Percentiles rank a stretch among this genome's conserved stretches.
Evolutionary conservation across 1,139 yeast species (phyloP).

Genomic region (Meyerozyma guilliermondii): DNA sequence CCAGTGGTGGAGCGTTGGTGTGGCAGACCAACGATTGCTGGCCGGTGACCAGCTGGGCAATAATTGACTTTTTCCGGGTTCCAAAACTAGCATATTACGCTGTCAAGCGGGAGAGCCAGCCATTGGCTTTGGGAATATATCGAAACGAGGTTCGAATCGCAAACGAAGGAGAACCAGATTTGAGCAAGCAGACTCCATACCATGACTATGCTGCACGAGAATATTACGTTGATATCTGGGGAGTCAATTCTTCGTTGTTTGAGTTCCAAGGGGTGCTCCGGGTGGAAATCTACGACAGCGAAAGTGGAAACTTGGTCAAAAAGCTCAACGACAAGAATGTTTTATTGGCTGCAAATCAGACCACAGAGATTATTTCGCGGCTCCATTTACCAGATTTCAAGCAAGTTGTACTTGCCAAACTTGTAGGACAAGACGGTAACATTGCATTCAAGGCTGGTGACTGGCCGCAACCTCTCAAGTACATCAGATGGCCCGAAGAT

Average conservation of each 20-base stretch:
- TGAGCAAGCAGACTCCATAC: conserved; percentile 9
- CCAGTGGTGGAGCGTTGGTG: conserved; percentile 39
- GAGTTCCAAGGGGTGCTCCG: conserved; percentile 19
- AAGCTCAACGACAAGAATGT: conserved; percentile 13
- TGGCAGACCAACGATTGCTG: conserved; percentile 53
- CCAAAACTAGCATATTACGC: conserved; percentile 45
- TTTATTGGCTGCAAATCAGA: conserved; percentile 23
- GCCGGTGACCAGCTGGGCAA: conserved; percentile 47
- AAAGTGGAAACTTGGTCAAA: conserved; percentile 22
- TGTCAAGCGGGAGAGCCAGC: conserved; percentile 37
- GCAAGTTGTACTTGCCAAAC: conserved; percentile 18
- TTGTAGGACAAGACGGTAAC: conserved; percentile 11
- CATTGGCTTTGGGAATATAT: conserved; percentile 30
- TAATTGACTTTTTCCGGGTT: conserved; percentile 32
- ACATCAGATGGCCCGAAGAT: conserved; percentile 16
- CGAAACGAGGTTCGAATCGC: conserved; percentile 19
- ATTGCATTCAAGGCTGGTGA: conserved; percentile 33
- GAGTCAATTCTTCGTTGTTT: conserved; percentile 25
- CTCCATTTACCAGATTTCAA: conserved; percentile 11
- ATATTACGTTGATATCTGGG: conserved; percentile 37
- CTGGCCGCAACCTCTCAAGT: conserved; percentile 54
- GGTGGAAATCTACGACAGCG: conserved; percentile 25
- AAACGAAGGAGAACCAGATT: conserved; percentile 9
- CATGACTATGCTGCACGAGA: conserved; percentile 19
- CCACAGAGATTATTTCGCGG: conserved; percentile 25